Evolutionary conservation across 2,329 filamentous ascomycete species (phyloP).

Genomic region (Allantophomopsis cytisporea): DNA sequence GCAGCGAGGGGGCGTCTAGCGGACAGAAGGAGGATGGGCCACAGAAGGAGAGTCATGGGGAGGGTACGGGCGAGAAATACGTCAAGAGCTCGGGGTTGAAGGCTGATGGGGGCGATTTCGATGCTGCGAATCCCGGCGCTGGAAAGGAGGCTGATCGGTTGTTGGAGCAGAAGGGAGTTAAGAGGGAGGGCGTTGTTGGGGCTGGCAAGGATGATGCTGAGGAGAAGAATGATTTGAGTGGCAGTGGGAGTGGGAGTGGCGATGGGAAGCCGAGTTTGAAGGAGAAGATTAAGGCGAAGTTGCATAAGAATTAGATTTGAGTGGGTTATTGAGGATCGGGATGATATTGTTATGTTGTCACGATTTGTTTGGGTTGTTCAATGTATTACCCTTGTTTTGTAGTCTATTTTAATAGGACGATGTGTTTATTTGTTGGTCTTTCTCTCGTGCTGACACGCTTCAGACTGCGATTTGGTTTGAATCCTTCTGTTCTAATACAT

Average conservation of each 20-base stretch:
- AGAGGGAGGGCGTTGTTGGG: conserved; percentile 12
- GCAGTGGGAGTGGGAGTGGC: conserved; percentile 10
- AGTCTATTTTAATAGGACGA: too few species aligned
- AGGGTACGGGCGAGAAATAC: conserved; percentile 40
- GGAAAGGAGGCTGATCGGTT: conserved; percentile 55
- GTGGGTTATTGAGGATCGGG: too few species aligned
- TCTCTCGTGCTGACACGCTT: too few species aligned
- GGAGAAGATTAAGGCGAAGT: conserved; percentile 57
- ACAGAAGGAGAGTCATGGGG: conserved; percentile 19
- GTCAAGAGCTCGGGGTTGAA: conserved; percentile 42
- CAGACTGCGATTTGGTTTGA: too few species aligned
- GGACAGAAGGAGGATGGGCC: conserved; percentile 9
- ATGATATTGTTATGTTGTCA: too few species aligned
- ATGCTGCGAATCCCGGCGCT: conserved; percentile 48
- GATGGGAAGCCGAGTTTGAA: conserved; percentile 37
- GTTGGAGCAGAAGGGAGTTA: conserved; percentile 36
- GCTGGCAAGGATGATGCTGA: conserved; percentile 9
- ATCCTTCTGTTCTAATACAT: too few species aligned
- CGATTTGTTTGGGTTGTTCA: too few species aligned
- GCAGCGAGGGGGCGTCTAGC: conserved; percentile 7
- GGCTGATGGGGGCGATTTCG: conserved; percentile 56
- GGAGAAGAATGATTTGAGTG: conserved; percentile 4
- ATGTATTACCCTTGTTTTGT: too few species aligned
- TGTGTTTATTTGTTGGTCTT: too few species aligned
- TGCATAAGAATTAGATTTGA: conserved; percentile 28